Evolutionary conservation across 306 rosid genomes (phyloP).

Genomic region (Trifolium subterraneum): DNA sequence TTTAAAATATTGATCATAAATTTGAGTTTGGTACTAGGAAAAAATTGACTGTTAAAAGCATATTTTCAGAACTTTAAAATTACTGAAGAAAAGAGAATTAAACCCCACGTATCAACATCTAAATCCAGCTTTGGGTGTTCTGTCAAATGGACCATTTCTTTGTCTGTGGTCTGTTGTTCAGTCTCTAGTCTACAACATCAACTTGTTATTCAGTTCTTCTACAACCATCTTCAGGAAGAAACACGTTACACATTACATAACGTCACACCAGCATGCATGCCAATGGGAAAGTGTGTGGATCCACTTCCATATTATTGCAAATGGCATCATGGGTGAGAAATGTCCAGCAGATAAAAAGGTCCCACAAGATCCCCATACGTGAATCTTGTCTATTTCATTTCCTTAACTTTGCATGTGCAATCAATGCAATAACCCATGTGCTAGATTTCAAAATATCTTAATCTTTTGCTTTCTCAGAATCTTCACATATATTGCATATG

Average conservation of each 20-base stretch:
- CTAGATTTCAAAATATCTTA: slow-evolving; percentile 17
- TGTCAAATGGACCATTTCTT: slow-evolving; percentile 44
- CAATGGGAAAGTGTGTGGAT: slow-evolving; percentile 28
- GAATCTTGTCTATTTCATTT: background rate
- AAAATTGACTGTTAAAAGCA: background rate
- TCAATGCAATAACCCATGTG: slow-evolving; percentile 40
- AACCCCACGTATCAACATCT: background rate
- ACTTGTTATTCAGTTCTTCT: background rate
- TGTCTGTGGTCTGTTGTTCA: slow-evolving; percentile 29
- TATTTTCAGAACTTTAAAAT: background rate
- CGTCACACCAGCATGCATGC: background rate
- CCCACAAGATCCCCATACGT: slow-evolving; percentile 37
- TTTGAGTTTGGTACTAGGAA: background rate
- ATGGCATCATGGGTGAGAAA: slow-evolving; percentile 25
- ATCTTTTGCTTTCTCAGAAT: background rate
- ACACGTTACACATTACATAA: background rate
- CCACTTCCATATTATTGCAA: slow-evolving; percentile 25
- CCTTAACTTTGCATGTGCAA: slow-evolving; percentile 24
- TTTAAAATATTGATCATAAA: background rate
- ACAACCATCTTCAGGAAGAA: slow-evolving; percentile 29
- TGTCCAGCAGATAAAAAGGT: background rate
- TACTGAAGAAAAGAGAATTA: background rate
- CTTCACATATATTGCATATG: slow-evolving; percentile 3
- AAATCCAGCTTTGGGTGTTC: slow-evolving; percentile 39
- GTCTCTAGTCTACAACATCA: background rate